Evolutionary conservation across 768 basidiomycete species (phyloP).

Genomic region (Dentipellis fragilis): DNA sequence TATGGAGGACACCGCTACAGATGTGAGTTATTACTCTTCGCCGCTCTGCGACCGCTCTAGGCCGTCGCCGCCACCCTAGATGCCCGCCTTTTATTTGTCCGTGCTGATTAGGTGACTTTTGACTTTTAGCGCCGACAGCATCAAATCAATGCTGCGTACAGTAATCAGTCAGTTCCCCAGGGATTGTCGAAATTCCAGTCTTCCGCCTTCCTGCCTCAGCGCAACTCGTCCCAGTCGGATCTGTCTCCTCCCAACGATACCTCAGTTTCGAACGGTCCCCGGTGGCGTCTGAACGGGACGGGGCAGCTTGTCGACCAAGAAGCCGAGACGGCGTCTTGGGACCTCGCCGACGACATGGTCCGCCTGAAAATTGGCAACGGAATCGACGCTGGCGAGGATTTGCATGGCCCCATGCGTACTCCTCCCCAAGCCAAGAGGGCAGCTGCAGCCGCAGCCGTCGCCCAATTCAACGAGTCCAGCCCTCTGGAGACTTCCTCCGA

Average conservation of each 20-base stretch:
- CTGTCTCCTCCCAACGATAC: conserved; percentile 31
- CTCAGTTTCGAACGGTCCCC: conserved; percentile 30
- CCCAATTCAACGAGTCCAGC: conserved; percentile 55
- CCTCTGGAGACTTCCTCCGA: conserved; percentile 66
- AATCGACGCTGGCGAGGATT: conserved; percentile 30
- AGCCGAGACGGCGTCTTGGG: conserved; percentile 41
- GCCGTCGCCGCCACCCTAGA: neutral
- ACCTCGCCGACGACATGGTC: conserved; percentile 62
- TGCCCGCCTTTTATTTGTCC: neutral
- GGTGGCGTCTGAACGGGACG: conserved; percentile 56
- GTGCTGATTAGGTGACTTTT: neutral
- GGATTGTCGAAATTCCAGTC: conserved; percentile 12
- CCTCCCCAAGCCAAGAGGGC: conserved; percentile 57
- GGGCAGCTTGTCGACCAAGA: conserved; percentile 56
- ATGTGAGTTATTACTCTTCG: conserved; percentile 8
- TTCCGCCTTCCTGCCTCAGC: conserved; percentile 9
- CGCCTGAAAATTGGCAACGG: conserved; percentile 58
- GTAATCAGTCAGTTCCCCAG: conserved; percentile 11
- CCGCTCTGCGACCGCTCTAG: neutral
- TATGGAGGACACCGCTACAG: conserved; percentile 10
- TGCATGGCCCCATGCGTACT: conserved; percentile 45
- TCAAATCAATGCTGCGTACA: conserved; percentile 14
- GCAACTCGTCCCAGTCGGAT: conserved; percentile 17
- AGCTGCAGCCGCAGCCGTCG: conserved; percentile 34
- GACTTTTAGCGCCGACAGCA: conserved; percentile 14